Evolutionary conservation across 192 early-diverging fungal species (phyloP).

Genomic region (Cladochytrium replicatum): DNA sequence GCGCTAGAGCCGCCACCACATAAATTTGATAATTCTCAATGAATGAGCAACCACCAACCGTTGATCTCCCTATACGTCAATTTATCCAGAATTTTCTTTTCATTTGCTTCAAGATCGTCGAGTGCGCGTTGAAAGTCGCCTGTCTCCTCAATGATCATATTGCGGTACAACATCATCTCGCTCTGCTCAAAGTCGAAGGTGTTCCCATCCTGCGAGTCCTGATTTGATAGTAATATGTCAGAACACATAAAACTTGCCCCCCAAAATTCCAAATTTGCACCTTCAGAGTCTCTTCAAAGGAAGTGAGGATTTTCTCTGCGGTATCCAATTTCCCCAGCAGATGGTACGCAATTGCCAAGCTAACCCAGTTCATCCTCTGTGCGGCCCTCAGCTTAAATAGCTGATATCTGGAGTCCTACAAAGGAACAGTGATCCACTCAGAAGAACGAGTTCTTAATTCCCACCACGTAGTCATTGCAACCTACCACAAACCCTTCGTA

Average conservation of each 20-base stretch:
- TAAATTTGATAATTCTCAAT: too few relatives aligned
- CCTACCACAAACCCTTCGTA: conserved; percentile 66
- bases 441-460: too few relatives aligned
- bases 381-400: conserved; percentile 61
- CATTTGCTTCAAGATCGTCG: conserved; percentile 65
- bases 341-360: conserved; percentile 76
- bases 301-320: conserved; percentile 59
- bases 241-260: too few relatives aligned
- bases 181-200: conserved; percentile 69
- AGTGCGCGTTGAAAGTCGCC: conserved; percentile 69
- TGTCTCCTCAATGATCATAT: conserved; percentile 70
- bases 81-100: conserved; percentile 62
- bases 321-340: conserved; percentile 63
- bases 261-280: conserved; percentile 21
- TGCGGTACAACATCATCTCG: conserved; percentile 81
- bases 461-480: too few relatives aligned
- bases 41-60: too few relatives aligned
- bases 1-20: too few relatives aligned
- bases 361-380: conserved; percentile 72
- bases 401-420: too few relatives aligned
- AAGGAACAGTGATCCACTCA: too few relatives aligned
- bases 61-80: conserved; percentile 56
- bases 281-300: conserved; percentile 61
- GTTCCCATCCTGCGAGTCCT: too few relatives aligned
- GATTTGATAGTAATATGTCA: too few relatives aligned